Evolutionary conservation across 2,329 filamentous ascomycete species (phyloP).

Genomic region (Chaetothyriales sp.): DNA sequence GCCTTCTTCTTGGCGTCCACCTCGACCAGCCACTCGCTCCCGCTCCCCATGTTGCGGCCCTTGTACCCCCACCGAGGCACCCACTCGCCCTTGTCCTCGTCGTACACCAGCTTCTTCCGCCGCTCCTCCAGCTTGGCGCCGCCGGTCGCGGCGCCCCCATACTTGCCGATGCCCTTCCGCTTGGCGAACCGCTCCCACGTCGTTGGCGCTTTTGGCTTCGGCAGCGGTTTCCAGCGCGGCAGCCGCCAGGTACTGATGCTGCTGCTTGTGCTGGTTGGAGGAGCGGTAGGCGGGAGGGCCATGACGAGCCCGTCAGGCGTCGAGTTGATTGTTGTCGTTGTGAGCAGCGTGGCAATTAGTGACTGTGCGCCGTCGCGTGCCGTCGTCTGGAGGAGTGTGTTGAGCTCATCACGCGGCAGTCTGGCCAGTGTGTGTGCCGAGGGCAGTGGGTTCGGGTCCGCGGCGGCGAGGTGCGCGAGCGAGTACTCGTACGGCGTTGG

Average conservation of each 20-base stretch:
- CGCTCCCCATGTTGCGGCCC: conserved; percentile 71
- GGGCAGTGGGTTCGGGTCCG: conserved; percentile 71
- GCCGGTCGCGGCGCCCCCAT: conserved; percentile 43
- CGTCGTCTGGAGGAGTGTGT: conserved; percentile 55
- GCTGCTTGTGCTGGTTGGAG: conserved; percentile 19
- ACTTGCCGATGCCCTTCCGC: conserved; percentile 84
- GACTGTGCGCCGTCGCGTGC: conserved; percentile 85
- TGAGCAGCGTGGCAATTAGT: conserved; percentile 87
- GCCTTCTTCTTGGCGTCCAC: conserved; percentile 61
- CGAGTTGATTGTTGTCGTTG: conserved; percentile 54
- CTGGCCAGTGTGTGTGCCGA: conserved; percentile 32
- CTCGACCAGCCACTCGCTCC: conserved; percentile 83
- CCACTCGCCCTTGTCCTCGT: conserved; percentile 77
- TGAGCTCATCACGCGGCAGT: conserved; percentile 32
- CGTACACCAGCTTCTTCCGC: conserved; percentile 59
- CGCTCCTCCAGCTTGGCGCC: conserved; percentile 52
- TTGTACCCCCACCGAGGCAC: conserved; percentile 91
- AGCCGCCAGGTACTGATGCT: conserved; percentile 37
- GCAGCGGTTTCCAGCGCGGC: conserved; percentile 85
- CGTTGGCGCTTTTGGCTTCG: conserved; percentile 65
- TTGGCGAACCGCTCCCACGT: conserved; percentile 94
- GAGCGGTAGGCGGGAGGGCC: conserved; percentile 49
- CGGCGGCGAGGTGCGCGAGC: conserved; percentile 70
- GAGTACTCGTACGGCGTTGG: conserved; percentile 87
- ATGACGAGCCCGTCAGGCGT: conserved; percentile 60